Conservation (phyloP, 805 yeast genomes). For the Pichia scutulata region DNA sequence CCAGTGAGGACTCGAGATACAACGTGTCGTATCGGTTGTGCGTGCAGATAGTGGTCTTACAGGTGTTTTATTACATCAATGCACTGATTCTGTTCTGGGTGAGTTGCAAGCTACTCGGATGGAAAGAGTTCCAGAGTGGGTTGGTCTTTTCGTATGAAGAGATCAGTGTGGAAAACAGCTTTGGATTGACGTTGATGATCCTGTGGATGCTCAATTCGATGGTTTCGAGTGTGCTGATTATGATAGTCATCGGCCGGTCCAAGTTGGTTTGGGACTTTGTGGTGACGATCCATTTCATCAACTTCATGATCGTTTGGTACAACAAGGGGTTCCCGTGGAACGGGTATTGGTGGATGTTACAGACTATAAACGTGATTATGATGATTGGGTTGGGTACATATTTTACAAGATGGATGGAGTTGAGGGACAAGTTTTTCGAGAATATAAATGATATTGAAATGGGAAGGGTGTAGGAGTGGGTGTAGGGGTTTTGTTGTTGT, state of each 20-base stretch:
- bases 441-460: slow-evolving; percentile 60
- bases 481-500: background rate
- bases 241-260: slow-evolving; percentile 83
- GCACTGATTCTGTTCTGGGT: slow-evolving; percentile 61
- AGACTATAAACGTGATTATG: slow-evolving; percentile 54
- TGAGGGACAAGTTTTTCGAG: slow-evolving; percentile 83
- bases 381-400: slow-evolving; percentile 81
- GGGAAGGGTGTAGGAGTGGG: slow-evolving; percentile 22
- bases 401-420: slow-evolving; percentile 86
- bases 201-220: slow-evolving; percentile 82
- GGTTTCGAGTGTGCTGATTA: slow-evolving; percentile 75
- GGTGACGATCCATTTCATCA: slow-evolving; percentile 79
- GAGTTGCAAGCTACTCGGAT: slow-evolving; percentile 63
- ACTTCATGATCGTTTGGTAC: slow-evolving; percentile 61
- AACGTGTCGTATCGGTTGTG: slow-evolving; percentile 2
- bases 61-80: slow-evolving; percentile 66
- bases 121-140: slow-evolving; percentile 38
- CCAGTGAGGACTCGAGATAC: background rate
- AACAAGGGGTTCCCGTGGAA: slow-evolving; percentile 64
- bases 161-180: slow-evolving; percentile 64
- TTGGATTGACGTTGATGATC: slow-evolving; percentile 66
- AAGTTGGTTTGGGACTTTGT: slow-evolving; percentile 97
- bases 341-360: slow-evolving; percentile 80
- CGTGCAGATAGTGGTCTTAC: slow-evolving; percentile 67
- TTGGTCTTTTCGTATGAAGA: slow-evolving; percentile 80